Conservation (phyloP, 1,139 yeast genomes). For the Arxiozyma heterogenica region DNA sequence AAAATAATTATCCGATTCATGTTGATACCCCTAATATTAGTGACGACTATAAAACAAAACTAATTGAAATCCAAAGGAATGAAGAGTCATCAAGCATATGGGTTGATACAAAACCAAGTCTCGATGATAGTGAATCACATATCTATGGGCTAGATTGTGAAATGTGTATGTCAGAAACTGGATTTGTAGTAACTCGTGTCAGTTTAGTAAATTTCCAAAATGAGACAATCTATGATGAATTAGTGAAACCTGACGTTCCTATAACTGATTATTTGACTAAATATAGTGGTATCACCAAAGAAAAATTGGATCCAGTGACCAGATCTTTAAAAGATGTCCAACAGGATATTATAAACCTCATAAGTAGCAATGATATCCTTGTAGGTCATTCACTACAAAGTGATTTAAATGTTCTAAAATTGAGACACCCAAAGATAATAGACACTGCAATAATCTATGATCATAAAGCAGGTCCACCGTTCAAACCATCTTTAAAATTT, state of each 20-base stretch:
- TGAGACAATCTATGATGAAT: conserved; percentile 54
- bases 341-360: conserved; percentile 36
- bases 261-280: conserved; percentile 73
- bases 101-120: conserved; percentile 46
- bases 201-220: conserved; percentile 61
- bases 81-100: conserved; percentile 34
- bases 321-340: conserved; percentile 66
- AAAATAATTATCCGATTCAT: conserved; percentile 55
- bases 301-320: conserved; percentile 49
- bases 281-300: conserved; percentile 82
- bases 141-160: conserved; percentile 88
- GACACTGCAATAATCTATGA: conserved; percentile 62
- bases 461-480: conserved; percentile 72
- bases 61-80: conserved; percentile 10
- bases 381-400: conserved; percentile 70
- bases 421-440: conserved; percentile 56
- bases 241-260: conserved; percentile 65
- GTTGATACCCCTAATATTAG: conserved; percentile 25
- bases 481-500: conserved; percentile 67
- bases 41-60: conserved; percentile 9
- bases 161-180: conserved; percentile 61
- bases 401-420: conserved; percentile 50
- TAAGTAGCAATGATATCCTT: conserved; percentile 47
- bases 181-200: conserved; percentile 66
- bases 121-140: conserved; percentile 43